phyloP scores from a whole-genome alignment of 2,329 filamentous ascomycete species.

The Stagonosporopsis cucurbitacearum region DNA sequence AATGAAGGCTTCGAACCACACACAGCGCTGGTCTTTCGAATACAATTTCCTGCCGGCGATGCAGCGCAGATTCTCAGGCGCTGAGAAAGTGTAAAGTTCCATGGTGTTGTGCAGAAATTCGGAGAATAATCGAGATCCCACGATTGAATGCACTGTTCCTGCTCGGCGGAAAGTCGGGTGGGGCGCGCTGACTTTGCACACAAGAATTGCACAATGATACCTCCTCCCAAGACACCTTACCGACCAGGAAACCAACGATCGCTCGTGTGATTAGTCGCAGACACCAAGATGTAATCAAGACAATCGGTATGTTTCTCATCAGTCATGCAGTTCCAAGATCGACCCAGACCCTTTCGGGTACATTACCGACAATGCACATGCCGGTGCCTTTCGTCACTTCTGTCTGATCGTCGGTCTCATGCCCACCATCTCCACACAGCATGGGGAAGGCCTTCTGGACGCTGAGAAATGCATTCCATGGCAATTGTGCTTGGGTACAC shows the following conservation, averaged over 20 bases:
- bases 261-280: not conserved
- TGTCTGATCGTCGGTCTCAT: not conserved
- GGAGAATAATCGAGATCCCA: conserved; percentile 3
- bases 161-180: conserved; percentile 7
- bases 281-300: not conserved
- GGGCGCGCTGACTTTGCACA: conserved; percentile 1
- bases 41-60: not conserved
- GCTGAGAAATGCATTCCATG: conserved; percentile 17
- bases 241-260: not conserved
- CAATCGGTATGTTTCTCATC: not conserved
- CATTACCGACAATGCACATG: not conserved
- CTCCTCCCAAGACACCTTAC: not conserved
- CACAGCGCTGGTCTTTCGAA: not conserved
- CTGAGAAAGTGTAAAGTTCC: no score
- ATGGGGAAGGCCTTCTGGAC: conserved; percentile 7
- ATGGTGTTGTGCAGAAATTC: not conserved
- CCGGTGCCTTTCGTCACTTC: not conserved
- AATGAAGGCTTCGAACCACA: not conserved
- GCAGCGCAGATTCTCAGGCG: not conserved
- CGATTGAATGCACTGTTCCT: not conserved
- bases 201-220: conserved; percentile 1
- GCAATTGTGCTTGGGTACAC: not conserved
- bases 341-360: not conserved
- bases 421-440: conserved; percentile 4
- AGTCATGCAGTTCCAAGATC: not conserved